Conservation (phyloP, 2,329 filamentous ascomycete genomes). For the Cercospora brassicicola region DNA sequence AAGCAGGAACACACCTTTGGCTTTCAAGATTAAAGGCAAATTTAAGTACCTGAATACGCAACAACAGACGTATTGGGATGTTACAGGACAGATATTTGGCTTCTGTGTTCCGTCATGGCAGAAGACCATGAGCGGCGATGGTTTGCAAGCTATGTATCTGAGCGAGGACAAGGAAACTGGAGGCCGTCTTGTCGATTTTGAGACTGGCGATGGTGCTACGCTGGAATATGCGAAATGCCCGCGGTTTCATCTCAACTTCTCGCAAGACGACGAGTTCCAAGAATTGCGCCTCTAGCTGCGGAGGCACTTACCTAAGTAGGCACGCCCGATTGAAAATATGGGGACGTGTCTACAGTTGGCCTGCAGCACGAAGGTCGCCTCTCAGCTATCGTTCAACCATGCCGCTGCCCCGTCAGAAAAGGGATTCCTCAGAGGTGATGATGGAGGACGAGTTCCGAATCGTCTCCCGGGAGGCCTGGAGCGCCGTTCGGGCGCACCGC, state of each 20-base stretch:
- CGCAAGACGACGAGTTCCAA: conserved; percentile 45
- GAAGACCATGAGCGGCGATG: conserved; percentile 43
- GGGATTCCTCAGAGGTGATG: not conserved
- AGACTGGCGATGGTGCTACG: conserved; percentile 37
- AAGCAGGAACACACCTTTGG: conserved; percentile 44
- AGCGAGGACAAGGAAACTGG: conserved; percentile 39
- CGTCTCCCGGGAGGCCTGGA: not conserved
- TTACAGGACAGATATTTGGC: conserved; percentile 45
- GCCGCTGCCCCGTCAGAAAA: not conserved
- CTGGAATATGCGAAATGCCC: conserved; percentile 46
- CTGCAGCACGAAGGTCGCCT: not conserved
- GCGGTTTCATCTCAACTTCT: conserved; percentile 47
- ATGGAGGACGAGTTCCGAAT: not conserved
- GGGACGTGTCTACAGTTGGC: not conserved
- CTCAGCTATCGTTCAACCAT: not conserved
- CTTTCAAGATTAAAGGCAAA: conserved; percentile 41
- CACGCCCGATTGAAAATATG: not conserved
- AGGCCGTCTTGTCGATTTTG: conserved; percentile 43
- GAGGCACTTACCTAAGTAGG: not conserved
- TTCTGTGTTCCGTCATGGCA: conserved; percentile 45
- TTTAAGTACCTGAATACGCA: conserved; percentile 41
- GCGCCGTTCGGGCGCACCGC: not conserved
- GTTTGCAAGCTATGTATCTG: conserved; percentile 43
- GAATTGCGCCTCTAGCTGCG: conserved; percentile 30
- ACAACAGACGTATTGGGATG: conserved; percentile 35